phyloP scores from a whole-genome alignment of 192 early-diverging fungal genomes.

The Coemansia sp. region DNA sequence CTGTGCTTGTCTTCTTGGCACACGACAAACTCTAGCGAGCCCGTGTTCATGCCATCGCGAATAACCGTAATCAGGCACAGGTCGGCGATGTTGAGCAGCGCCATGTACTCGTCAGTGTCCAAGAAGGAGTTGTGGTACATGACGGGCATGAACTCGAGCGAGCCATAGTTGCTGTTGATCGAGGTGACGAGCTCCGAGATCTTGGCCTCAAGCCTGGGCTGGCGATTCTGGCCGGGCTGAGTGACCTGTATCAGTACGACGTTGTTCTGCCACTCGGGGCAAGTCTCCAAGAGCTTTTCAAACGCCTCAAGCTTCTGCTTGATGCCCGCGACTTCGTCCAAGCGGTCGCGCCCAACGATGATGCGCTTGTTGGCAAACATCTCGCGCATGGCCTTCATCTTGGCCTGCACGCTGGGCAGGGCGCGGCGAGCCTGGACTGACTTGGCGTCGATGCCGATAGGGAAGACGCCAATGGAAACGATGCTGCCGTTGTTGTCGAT shows the following conservation, averaged over 20 bases:
- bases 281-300: constrained; percentile 85
- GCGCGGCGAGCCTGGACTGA: constrained; percentile 65
- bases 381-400: constrained; percentile 77
- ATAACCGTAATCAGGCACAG: constrained; percentile 87
- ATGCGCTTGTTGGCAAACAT: constrained; percentile 87
- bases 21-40: constrained; percentile 89
- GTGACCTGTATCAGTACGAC: constrained; percentile 96
- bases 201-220: constrained; percentile 72
- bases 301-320: constrained; percentile 93
- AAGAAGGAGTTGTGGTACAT: constrained; percentile 88
- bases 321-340: constrained; percentile 93
- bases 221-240: constrained; percentile 72
- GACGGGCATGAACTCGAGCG: constrained; percentile 94
- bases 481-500: constrained; percentile 78
- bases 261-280: constrained; percentile 90
- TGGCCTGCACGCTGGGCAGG: constrained; percentile 64
- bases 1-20: constrained; percentile 85
- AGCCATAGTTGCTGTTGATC: constrained; percentile 94
- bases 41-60: constrained; percentile 98
- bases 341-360: constrained; percentile 94
- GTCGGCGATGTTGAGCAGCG: constrained; percentile 89
- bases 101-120: constrained; percentile 94
- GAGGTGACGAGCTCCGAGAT: constrained; percentile 87
- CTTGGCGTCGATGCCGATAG: constrained; percentile 94
- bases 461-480: constrained; percentile 86